phyloP scores from a whole-genome alignment of 306 rosid genomes.

The Spatholobus suberectus region DNA sequence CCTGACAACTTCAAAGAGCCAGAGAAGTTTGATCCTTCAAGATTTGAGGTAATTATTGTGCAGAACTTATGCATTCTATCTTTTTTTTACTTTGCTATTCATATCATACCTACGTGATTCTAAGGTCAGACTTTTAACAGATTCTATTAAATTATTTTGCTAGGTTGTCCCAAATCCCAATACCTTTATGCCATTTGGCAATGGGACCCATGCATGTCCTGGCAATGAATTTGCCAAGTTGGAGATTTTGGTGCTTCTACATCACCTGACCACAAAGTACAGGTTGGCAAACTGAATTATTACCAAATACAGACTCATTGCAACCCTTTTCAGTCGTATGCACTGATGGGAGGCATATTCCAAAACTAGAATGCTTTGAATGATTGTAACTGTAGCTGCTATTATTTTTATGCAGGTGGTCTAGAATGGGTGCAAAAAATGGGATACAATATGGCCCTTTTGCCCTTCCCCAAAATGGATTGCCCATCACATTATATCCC shows the following conservation, averaged over 20 bases:
- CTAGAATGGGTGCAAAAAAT: constrained; percentile 59
- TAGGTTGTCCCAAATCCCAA: constrained; percentile 85
- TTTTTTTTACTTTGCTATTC: background rate
- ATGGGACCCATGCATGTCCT: constrained; percentile 91
- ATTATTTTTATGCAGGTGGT: constrained; percentile 68
- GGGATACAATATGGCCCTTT: constrained; percentile 96
- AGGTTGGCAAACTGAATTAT: constrained; percentile 54
- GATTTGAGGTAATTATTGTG: constrained; percentile 76
- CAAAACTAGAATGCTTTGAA: constrained; percentile 25
- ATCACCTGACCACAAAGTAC: constrained; percentile 85
- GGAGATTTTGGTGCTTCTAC: constrained; percentile 84
- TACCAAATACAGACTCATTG: background rate
- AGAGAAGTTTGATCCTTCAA: constrained; percentile 85
- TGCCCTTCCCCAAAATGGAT: constrained; percentile 87
- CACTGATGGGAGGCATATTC: background rate
- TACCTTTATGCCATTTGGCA: constrained; percentile 94
- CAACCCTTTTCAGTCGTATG: background rate
- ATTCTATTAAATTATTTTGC: constrained; percentile 27
- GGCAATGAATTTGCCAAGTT: constrained; percentile 95
- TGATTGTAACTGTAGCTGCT: background rate
- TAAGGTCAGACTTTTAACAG: constrained; percentile 20
- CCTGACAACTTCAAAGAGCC: constrained; percentile 76
- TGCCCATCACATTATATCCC: constrained; percentile 70
- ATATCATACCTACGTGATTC: background rate
- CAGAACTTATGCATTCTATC: constrained; percentile 24